Evolutionary conservation across 768 basidiomycete species (phyloP).

Genomic region (Gymnopilus junonius): DNA sequence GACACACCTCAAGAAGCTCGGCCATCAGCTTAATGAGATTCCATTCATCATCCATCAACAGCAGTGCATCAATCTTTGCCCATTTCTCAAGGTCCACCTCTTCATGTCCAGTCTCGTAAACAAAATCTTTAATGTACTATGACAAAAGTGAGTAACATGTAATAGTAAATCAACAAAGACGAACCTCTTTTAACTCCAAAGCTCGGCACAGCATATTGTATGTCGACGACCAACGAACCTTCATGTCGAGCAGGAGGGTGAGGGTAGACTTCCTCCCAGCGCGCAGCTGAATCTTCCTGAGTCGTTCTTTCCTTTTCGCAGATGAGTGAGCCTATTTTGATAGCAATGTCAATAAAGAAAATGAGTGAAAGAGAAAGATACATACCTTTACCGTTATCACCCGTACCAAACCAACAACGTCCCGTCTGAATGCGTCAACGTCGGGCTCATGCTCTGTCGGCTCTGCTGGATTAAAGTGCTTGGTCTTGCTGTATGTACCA

Average conservation of each 20-base stretch:
- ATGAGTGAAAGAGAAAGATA: too few relatives aligned
- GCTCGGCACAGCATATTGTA: conserved; percentile 19
- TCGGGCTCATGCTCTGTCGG: conserved; percentile 2
- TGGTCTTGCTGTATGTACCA: conserved; percentile 1
- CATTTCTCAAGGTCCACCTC: conserved; percentile 21
- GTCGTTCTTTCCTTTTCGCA: conserved; percentile 16
- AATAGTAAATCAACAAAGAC: neutral
- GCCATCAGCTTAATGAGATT: conserved; percentile 18
- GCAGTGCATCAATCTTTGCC: conserved; percentile 23
- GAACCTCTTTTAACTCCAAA: neutral
- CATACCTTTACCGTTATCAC: conserved; percentile 25
- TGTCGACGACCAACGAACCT: conserved; percentile 21
- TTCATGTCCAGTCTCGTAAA: conserved; percentile 9
- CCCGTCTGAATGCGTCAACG: conserved; percentile 13
- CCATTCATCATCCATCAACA: conserved; percentile 29
- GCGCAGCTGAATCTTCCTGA: conserved; percentile 22
- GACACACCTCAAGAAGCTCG: conserved; percentile 24
- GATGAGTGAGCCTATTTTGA: conserved; percentile 24
- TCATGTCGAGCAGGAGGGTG: conserved; percentile 22
- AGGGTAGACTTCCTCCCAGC: neutral
- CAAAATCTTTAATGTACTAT: conserved; percentile 29
- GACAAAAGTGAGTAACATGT: conserved; percentile 9
- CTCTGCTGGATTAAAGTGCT: conserved; percentile 8
- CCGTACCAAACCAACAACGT: conserved; percentile 33
- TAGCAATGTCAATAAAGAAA: conserved; percentile 35